These are phyloP conservation scores for Pseudogymnoascus sp. DNA, from an alignment of 2,329 filamentous ascomycete genomes.

Conservation along the genomic window DNA sequence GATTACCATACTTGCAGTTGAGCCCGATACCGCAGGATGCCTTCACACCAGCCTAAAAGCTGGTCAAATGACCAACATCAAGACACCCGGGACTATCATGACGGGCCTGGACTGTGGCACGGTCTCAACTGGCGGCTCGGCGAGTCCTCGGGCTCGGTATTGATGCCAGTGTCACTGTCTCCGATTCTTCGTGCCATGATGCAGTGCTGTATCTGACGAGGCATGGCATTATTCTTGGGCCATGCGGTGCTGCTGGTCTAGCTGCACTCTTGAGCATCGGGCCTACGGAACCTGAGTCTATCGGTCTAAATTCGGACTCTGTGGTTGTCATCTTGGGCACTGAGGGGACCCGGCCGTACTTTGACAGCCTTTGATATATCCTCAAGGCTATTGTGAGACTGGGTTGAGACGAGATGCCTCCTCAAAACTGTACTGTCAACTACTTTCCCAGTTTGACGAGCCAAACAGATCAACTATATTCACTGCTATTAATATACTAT, in stretches of 20 bases:
- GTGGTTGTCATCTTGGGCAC: conserved; percentile 62
- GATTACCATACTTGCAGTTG: conserved; percentile 48
- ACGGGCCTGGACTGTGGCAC: conserved; percentile 46
- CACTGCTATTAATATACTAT: neutral
- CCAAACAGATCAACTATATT: neutral
- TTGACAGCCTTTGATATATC: neutral
- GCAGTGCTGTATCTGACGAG: conserved; percentile 34
- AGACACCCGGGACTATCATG: conserved; percentile 39
- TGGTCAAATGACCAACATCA: conserved; percentile 32
- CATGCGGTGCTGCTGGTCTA: conserved; percentile 46
- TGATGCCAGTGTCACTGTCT: conserved; percentile 37
- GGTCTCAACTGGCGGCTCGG: conserved; percentile 41
- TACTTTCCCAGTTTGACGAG: neutral
- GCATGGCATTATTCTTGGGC: conserved; percentile 37
- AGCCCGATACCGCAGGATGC: conserved; percentile 59
- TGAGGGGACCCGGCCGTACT: conserved; percentile 53
- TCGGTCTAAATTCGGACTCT: conserved; percentile 38
- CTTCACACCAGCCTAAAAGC: conserved; percentile 39
- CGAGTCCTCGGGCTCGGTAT: conserved; percentile 37
- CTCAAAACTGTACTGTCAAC: neutral
- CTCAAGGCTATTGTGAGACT: neutral
- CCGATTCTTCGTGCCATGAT: conserved; percentile 38
- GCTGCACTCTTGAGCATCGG: conserved; percentile 42
- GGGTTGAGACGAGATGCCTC: neutral
- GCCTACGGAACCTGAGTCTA: neutral